Percentiles rank a stretch among this genome's conserved stretches.
These are phyloP conservation scores for Urtica urens DNA, from an alignment of 306 rosid genomes.

Conservation along the genomic window DNA sequence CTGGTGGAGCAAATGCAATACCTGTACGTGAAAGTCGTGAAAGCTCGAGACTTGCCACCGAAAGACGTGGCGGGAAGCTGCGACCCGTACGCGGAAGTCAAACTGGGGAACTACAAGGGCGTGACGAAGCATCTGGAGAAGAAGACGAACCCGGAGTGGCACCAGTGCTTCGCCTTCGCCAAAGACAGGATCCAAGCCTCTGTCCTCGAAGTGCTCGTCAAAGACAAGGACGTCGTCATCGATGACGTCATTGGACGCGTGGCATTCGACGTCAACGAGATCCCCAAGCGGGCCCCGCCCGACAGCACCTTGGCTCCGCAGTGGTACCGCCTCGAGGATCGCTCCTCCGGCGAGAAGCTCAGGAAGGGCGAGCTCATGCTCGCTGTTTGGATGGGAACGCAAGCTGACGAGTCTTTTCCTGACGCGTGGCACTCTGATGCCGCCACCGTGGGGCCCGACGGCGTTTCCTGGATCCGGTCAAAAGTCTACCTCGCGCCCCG, in stretches of 20 bases:
- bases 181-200: conserved; percentile 83
- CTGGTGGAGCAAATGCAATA: conserved; percentile 89
- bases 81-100: conserved; percentile 92
- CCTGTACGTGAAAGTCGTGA: conserved; percentile 73
- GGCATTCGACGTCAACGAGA: conserved; percentile 54
- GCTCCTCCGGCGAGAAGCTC: conserved; percentile 47
- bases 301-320: conserved; percentile 93
- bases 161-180: conserved; percentile 73
- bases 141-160: conserved; percentile 73
- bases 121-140: conserved; percentile 67
- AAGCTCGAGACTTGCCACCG: conserved; percentile 73
- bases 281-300: conserved; percentile 74
- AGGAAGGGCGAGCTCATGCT: conserved; percentile 89
- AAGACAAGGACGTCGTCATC: conserved; percentile 64
- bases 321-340: conserved; percentile 68
- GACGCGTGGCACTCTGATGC: conserved; percentile 97
- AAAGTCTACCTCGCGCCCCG: conserved; percentile 80
- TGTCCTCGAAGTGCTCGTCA: conserved; percentile 58
- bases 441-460: conserved; percentile 57
- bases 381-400: conserved; percentile 98
- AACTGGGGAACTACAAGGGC: conserved; percentile 82
- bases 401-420: conserved; percentile 90
- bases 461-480: conserved; percentile 52
- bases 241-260: conserved; percentile 72
- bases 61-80: conserved; percentile 74